Conservation (phyloP, 2,329 filamentous ascomycete genomes). For the Colletotrichum chlorophyti region DNA sequence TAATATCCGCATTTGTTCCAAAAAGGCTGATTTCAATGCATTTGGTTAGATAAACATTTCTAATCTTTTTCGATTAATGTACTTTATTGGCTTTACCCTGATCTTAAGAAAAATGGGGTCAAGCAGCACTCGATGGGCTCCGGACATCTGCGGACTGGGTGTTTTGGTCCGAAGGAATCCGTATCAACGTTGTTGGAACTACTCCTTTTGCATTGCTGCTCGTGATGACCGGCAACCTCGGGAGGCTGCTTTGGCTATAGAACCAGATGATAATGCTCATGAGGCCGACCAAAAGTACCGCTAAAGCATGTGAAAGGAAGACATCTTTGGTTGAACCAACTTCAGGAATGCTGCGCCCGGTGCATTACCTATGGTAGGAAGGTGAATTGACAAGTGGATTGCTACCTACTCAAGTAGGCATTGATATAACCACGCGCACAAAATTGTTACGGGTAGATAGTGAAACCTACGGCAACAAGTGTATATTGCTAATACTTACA, state of each 20-base stretch:
- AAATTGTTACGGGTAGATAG: neutral
- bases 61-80: neutral
- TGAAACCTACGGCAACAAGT: neutral
- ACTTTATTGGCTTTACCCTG: neutral
- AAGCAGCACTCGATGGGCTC: neutral
- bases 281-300: neutral
- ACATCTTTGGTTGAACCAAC: neutral
- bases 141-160: neutral
- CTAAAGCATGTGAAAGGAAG: neutral
- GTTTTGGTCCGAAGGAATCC: neutral
- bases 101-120: neutral
- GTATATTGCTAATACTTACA: neutral
- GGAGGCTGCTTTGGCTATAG: neutral
- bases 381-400: neutral
- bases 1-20: neutral
- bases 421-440: neutral
- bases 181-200: neutral
- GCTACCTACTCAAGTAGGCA: neutral
- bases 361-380: neutral
- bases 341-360: neutral
- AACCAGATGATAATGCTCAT: neutral
- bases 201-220: neutral
- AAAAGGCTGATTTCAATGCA: neutral
- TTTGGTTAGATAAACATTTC: neutral
- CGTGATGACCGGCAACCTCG: neutral